Evolutionary conservation across 2,329 filamentous ascomycete species (phyloP).

Genomic region (Hypoxylon sp.): DNA sequence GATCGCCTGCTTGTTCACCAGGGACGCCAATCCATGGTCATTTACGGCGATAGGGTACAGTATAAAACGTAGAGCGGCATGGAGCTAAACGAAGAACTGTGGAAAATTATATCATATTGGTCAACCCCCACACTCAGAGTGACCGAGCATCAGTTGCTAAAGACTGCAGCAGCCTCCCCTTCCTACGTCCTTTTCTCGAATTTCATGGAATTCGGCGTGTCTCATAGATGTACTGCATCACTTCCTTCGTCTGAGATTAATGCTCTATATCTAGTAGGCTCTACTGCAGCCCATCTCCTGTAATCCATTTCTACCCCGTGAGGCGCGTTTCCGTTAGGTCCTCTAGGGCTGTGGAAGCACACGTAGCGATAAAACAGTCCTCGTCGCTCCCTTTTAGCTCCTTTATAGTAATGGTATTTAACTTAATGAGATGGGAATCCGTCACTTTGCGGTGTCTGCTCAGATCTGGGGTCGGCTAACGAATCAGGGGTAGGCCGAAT

Average conservation of each 20-base stretch:
- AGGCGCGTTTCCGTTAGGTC: neutral
- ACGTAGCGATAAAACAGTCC: neutral
- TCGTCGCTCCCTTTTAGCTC: neutral
- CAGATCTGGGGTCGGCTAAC: neutral
- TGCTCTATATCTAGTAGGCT: neutral
- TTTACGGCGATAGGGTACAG: neutral
- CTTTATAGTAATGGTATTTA: neutral
- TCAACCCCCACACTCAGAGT: too few species aligned
- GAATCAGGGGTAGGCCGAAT: neutral
- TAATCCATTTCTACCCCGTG: neutral
- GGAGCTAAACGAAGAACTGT: too few species aligned
- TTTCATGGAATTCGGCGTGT: too few species aligned
- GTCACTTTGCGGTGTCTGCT: too few species aligned
- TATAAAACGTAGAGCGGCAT: neutral
- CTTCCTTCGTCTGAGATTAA: too few species aligned
- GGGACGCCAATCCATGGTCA: neutral
- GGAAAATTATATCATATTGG: too few species aligned
- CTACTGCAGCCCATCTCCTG: neutral
- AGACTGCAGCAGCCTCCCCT: too few species aligned
- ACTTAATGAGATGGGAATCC: neutral
- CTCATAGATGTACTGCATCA: too few species aligned
- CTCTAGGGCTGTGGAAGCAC: neutral
- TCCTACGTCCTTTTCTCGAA: too few species aligned
- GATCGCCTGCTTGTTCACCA: neutral
- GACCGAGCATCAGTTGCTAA: neutral